phyloP scores from a whole-genome alignment of 192 early-diverging fungal genomes.

The Coemansia sp. region DNA sequence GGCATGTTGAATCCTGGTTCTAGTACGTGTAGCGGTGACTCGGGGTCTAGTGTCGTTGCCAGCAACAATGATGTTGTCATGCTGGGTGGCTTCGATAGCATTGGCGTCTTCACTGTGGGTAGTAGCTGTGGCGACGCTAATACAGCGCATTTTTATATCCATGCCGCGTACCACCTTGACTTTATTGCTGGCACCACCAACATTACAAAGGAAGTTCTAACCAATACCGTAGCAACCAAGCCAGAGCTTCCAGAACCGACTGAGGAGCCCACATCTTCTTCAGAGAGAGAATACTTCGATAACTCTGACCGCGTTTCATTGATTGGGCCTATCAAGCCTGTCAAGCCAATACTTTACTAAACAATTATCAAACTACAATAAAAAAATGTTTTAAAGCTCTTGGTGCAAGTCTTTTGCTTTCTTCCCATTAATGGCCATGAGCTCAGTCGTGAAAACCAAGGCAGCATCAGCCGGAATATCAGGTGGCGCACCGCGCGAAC shows the following conservation, averaged over 20 bases:
- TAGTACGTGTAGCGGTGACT: conserved; percentile 41
- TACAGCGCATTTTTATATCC: conserved; percentile 42
- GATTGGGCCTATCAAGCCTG: background rate
- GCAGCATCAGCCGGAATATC: conserved; percentile 79
- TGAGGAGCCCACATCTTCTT: background rate
- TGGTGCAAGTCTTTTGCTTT: conserved; percentile 6
- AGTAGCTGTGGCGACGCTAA: conserved; percentile 19
- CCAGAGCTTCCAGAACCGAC: background rate
- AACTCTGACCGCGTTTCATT: too few relatives aligned
- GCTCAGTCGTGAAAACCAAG: conserved; percentile 79
- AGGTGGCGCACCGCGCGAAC: conserved; percentile 69
- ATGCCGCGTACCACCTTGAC: conserved; percentile 35
- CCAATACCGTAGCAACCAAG: background rate
- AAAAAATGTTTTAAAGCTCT: conserved; percentile 21
- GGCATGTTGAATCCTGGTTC: conserved; percentile 23
- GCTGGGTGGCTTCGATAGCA: conserved; percentile 38
- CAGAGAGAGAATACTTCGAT: background rate
- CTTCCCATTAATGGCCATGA: conserved; percentile 59
- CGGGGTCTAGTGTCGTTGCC: conserved; percentile 35
- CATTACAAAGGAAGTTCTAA: conserved; percentile 19
- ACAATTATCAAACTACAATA: background rate
- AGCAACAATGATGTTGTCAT: conserved; percentile 6
- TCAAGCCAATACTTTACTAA: background rate
- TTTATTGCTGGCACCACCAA: conserved; percentile 41
- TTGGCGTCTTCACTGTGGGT: conserved; percentile 13